Evolutionary conservation across 768 basidiomycete species (phyloP).

Genomic region (Pisolithus microcarpus): DNA sequence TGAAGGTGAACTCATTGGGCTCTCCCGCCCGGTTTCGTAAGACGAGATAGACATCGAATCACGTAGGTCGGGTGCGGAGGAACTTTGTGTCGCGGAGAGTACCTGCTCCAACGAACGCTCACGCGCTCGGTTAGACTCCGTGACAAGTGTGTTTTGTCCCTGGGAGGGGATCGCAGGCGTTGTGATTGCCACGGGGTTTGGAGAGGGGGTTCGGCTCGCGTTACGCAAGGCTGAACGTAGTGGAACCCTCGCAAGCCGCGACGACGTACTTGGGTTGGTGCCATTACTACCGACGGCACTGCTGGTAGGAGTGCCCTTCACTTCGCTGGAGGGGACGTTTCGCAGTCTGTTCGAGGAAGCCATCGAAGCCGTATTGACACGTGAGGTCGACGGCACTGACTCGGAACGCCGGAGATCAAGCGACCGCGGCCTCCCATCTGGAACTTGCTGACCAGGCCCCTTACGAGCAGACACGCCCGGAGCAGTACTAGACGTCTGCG

Average conservation of each 20-base stretch:
- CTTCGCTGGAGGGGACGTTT: not conserved
- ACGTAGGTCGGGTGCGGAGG: not conserved
- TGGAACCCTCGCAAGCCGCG: conserved; percentile 39
- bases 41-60: conserved; percentile 45
- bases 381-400: conserved; percentile 4
- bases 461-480: not conserved
- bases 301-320: not conserved
- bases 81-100: not conserved
- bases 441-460: not conserved
- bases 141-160: not conserved
- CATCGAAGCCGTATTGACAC: not conserved
- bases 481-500: conserved; percentile 1
- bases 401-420: conserved; percentile 19
- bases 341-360: not conserved
- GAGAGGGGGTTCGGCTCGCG: conserved; percentile 44
- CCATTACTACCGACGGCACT: not conserved
- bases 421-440: conserved; percentile 6
- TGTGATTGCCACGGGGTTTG: conserved; percentile 10
- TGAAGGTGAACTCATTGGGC: conserved; percentile 26
- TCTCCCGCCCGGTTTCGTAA: conserved; percentile 61
- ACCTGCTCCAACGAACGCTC: conserved; percentile 6
- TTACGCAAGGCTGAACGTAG: conserved; percentile 59
- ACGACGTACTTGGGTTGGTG: not conserved
- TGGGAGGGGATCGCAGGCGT: no score
- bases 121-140: not conserved